phyloP scores from a whole-genome alignment of 805 yeast genomes.

The Metschnikowia reukaufii region DNA sequence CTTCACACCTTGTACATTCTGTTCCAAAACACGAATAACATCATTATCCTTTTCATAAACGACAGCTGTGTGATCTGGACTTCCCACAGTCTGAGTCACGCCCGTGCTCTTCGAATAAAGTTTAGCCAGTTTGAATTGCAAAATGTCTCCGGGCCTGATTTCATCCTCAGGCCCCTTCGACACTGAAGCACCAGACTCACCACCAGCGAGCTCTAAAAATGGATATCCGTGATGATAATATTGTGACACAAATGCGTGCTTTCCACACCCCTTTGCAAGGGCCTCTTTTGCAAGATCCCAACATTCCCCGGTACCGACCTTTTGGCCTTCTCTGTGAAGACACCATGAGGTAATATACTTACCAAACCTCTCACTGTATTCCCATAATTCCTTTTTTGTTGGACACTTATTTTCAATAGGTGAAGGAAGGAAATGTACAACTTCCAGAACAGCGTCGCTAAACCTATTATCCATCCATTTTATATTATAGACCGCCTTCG shows the following conservation, averaged over 20 bases:
- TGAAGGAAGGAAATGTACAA: slow-evolving; percentile 42
- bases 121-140: slow-evolving; percentile 46
- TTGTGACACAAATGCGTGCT: slow-evolving; percentile 53
- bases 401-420: slow-evolving; percentile 38
- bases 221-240: slow-evolving; percentile 50
- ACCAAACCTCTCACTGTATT: slow-evolving; percentile 43
- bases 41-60: slow-evolving; percentile 31
- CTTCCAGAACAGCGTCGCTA: slow-evolving; percentile 24
- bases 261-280: slow-evolving; percentile 53
- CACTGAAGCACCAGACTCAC: slow-evolving; percentile 19
- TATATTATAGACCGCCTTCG: slow-evolving; percentile 35
- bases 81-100: slow-evolving; percentile 42
- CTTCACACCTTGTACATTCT: slow-evolving; percentile 47
- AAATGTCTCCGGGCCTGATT: slow-evolving; percentile 54
- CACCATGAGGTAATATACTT: slow-evolving; percentile 56
- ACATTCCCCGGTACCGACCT: slow-evolving; percentile 59
- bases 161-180: slow-evolving; percentile 31
- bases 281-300: slow-evolving; percentile 63
- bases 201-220: slow-evolving; percentile 30
- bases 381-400: slow-evolving; percentile 29
- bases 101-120: slow-evolving; percentile 39
- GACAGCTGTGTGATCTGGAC: slow-evolving; percentile 53
- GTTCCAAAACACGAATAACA: slow-evolving; percentile 44
- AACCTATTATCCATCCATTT: slow-evolving; percentile 38
- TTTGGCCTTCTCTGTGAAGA: slow-evolving; percentile 46